phyloP scores from a whole-genome alignment of 2,329 filamentous ascomycete genomes.

The Dothiorella sarmentorum region DNA sequence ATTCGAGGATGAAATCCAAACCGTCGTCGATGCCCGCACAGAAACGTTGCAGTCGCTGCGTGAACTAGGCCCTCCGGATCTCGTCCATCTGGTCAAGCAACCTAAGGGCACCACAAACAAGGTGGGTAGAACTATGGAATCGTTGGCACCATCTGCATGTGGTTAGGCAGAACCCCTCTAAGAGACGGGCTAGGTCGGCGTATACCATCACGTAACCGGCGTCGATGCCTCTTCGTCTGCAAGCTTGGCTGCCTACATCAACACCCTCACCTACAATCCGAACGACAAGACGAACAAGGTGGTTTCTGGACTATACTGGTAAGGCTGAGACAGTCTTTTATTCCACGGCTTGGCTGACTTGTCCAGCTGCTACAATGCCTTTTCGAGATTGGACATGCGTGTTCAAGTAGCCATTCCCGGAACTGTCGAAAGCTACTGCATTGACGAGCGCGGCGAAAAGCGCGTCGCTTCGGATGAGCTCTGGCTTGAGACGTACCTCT shows the following conservation, averaged over 20 bases:
- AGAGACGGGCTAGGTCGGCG: slow-evolving; percentile 62
- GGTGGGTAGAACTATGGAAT: slow-evolving; percentile 37
- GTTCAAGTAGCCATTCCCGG: slow-evolving; percentile 97
- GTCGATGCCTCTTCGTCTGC: slow-evolving; percentile 97
- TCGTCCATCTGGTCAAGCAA: slow-evolving; percentile 89
- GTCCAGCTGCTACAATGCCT: slow-evolving; percentile 90
- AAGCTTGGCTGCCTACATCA: slow-evolving; percentile 95
- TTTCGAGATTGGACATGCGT: slow-evolving; percentile 96
- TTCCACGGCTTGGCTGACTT: slow-evolving; percentile 28
- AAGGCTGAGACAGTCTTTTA: slow-evolving; percentile 29
- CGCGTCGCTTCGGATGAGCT: slow-evolving; percentile 87
- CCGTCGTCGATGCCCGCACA: slow-evolving; percentile 87
- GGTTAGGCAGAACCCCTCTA: not conserved
- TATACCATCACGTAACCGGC: slow-evolving; percentile 97
- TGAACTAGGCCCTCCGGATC: slow-evolving; percentile 91
- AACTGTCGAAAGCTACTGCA: slow-evolving; percentile 93
- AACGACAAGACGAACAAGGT: slow-evolving; percentile 84
- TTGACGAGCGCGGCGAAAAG: slow-evolving; percentile 95
- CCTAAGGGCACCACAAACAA: slow-evolving; percentile 58
- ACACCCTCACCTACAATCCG: slow-evolving; percentile 89
- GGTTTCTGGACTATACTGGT: slow-evolving; percentile 92
- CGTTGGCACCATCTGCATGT: not conserved
- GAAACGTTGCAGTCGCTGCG: slow-evolving; percentile 81
- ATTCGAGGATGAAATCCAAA: slow-evolving; percentile 87
- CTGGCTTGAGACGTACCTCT: slow-evolving; percentile 97